Evolutionary conservation across 257 asterid species (phyloP).

Genomic region (Solanum pimpinellifolium): DNA sequence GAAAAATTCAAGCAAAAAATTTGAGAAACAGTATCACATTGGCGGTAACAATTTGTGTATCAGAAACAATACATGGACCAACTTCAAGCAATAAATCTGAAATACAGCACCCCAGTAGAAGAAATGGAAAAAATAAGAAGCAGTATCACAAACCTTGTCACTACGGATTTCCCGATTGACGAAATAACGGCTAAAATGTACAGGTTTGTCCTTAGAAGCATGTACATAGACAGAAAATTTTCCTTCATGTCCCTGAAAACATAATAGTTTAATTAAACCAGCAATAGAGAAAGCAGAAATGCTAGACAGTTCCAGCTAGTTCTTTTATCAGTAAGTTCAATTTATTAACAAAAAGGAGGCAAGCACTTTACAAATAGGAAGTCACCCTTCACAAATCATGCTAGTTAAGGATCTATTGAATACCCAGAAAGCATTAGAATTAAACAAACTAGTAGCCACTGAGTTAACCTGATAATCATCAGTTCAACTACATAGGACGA

Average conservation of each 20-base stretch:
- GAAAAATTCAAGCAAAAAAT: neutral
- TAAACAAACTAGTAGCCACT: neutral
- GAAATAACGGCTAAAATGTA: slow-evolving; percentile 97
- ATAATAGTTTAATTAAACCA: neutral
- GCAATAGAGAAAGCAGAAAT: neutral
- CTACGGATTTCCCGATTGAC: slow-evolving; percentile 86
- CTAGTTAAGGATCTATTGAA: neutral
- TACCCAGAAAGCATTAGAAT: neutral
- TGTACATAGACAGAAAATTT: slow-evolving; percentile 94
- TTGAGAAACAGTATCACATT: neutral
- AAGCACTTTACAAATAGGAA: neutral
- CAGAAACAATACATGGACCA: neutral
- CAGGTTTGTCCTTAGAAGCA: slow-evolving; percentile 85
- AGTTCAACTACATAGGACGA: neutral
- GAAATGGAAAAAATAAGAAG: neutral
- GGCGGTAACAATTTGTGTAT: neutral
- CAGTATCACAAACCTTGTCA: slow-evolving; percentile 52
- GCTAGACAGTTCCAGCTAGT: neutral
- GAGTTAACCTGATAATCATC: neutral
- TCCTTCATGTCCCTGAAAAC: slow-evolving; percentile 88
- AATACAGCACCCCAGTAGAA: neutral
- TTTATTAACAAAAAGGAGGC: neutral
- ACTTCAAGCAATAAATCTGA: neutral
- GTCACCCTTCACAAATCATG: neutral
- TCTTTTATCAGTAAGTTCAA: neutral